Conservation (phyloP, 2,329 filamentous ascomycete species). For the Geosmithia flava region DNA sequence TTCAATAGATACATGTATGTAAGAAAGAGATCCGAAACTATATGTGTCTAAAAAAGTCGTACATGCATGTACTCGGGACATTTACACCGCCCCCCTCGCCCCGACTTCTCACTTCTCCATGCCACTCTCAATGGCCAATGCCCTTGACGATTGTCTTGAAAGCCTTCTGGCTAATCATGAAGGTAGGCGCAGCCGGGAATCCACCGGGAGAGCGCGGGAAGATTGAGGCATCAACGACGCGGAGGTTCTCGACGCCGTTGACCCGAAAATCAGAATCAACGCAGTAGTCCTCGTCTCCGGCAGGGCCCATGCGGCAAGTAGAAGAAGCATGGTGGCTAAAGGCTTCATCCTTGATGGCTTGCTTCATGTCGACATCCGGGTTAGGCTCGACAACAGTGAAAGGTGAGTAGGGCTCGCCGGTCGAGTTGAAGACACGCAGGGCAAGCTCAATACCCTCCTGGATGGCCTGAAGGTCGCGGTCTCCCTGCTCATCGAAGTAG, state of each 20-base stretch:
- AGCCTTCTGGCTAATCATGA: conserved; percentile 48
- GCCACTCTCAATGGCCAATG: too few species aligned
- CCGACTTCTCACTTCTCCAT: too few species aligned
- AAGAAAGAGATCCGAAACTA: too few species aligned
- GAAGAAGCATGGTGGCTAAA: conserved; percentile 47
- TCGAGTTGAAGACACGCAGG: conserved; percentile 21
- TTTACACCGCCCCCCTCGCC: too few species aligned
- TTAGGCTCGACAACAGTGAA: conserved; percentile 2
- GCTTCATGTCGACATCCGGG: not conserved
- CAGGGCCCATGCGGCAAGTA: conserved; percentile 40
- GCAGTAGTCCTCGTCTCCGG: conserved; percentile 37
- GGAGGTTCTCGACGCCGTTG: conserved; percentile 35
- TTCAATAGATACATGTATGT: too few species aligned
- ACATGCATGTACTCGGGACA: too few species aligned
- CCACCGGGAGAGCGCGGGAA: conserved; percentile 39
- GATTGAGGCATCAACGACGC: conserved; percentile 46
- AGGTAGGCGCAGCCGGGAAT: conserved; percentile 34
- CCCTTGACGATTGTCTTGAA: too few species aligned
- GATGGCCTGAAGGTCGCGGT: conserved; percentile 35
- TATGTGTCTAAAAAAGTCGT: too few species aligned
- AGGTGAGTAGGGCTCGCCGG: conserved; percentile 4
- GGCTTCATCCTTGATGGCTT: conserved; percentile 22
- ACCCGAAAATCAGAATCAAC: conserved; percentile 44
- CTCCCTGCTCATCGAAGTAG: conserved; percentile 17
- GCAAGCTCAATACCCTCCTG: conserved; percentile 38